phyloP scores from a whole-genome alignment of 2,329 filamentous ascomycete genomes.

The Fusarium sp. region DNA sequence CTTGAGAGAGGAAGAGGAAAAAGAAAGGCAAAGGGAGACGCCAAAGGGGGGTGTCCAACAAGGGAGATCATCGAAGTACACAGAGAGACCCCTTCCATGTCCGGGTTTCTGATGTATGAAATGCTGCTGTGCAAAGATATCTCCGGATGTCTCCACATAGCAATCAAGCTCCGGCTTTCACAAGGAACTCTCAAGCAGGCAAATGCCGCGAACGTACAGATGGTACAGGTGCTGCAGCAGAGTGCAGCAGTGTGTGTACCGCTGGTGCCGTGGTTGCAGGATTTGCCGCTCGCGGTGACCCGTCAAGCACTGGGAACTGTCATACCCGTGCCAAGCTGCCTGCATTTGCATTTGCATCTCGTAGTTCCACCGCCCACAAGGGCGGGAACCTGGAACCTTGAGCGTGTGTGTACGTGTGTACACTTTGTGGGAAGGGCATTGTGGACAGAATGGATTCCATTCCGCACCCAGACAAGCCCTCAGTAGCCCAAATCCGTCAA shows the following conservation, averaged over 20 bases:
- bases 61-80: background rate
- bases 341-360: background rate
- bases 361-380: conserved; percentile 3
- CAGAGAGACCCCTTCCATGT: conserved; percentile 9
- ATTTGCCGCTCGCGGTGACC: conserved; percentile 14
- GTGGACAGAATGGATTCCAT: conserved; percentile 18
- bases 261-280: background rate
- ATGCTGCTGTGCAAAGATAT: conserved; percentile 21
- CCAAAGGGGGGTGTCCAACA: conserved; percentile 1
- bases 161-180: conserved; percentile 18
- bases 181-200: conserved; percentile 29
- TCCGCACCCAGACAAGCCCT: conserved; percentile 20
- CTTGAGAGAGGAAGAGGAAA: conserved; percentile 10
- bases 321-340: conserved; percentile 14
- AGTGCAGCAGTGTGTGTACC: background rate
- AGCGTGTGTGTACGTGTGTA: background rate
- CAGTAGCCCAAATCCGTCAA: background rate
- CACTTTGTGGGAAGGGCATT: background rate
- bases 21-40: conserved; percentile 31
- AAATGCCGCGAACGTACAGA: conserved; percentile 27
- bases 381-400: conserved; percentile 2
- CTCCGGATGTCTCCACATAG: conserved; percentile 15
- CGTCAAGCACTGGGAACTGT: conserved; percentile 7
- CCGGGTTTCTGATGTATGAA: conserved; percentile 10
- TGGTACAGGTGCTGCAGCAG: background rate